phyloP scores from a whole-genome alignment of 805 yeast species.

The Diddensiella caesifluorescens region DNA sequence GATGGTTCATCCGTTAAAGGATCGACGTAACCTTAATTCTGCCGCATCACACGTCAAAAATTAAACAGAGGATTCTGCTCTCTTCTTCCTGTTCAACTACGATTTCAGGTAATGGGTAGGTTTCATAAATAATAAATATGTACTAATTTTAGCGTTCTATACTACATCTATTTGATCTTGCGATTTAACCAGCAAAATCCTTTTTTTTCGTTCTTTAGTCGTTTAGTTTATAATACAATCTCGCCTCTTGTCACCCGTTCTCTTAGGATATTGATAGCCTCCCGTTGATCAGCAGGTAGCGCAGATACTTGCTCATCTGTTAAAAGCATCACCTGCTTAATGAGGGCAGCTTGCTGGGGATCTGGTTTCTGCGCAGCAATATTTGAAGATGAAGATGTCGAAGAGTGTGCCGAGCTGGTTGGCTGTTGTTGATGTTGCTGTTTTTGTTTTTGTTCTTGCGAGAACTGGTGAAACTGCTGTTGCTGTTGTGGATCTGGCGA shows the following conservation, averaged over 20 bases:
- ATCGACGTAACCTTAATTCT: too few species aligned
- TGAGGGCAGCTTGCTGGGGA: conserved; percentile 42
- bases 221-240: conserved; percentile 10
- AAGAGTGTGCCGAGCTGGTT: conserved; percentile 5
- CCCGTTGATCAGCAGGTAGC: conserved; percentile 49
- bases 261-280: conserved; percentile 29
- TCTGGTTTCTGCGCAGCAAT: conserved; percentile 25
- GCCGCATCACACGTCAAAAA: too few species aligned
- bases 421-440: background rate
- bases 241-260: conserved; percentile 26
- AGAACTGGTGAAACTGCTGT: conserved; percentile 8
- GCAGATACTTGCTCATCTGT: conserved; percentile 46
- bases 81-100: too few species aligned
- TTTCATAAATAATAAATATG: too few species aligned
- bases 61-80: too few species aligned
- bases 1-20: too few species aligned
- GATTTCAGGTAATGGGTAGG: too few species aligned
- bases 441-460: too few species aligned
- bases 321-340: conserved; percentile 48
- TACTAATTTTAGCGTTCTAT: too few species aligned
- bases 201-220: too few species aligned
- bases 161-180: too few species aligned
- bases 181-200: too few species aligned
- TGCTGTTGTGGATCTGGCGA: conserved; percentile 8
- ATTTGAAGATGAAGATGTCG: conserved; percentile 12